A percentile compares a stretch with the other conserved stretches of the same genome.
phyloP scores from a whole-genome alignment of 768 basidiomycete genomes.

The Mycena filopes region DNA sequence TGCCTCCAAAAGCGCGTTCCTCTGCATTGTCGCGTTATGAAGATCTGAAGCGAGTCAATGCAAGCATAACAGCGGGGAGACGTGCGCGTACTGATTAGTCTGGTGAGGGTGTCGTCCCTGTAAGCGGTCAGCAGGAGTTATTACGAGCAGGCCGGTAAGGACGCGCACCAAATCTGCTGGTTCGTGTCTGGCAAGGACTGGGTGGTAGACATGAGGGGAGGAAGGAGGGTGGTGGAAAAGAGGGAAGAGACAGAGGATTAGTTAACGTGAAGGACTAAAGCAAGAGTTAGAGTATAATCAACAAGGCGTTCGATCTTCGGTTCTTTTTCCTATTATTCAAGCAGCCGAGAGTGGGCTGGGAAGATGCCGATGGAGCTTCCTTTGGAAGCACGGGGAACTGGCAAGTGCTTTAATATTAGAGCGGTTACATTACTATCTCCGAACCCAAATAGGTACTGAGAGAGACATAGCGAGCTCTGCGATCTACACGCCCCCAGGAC shows the following conservation, averaged over 20 bases:
- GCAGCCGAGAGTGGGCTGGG: too few relatives aligned
- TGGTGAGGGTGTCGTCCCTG: conserved; percentile 76
- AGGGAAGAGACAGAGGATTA: conserved; percentile 37
- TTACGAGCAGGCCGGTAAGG: conserved; percentile 12
- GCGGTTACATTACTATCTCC: conserved; percentile 44
- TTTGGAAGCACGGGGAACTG: too few relatives aligned
- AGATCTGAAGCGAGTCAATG: conserved; percentile 55
- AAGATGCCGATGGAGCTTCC: too few relatives aligned
- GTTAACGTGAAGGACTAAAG: conserved; percentile 54
- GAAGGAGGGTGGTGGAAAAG: conserved; percentile 38
- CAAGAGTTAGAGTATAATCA: conserved; percentile 39
- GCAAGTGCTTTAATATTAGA: conserved; percentile 50
- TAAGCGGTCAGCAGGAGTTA: conserved; percentile 27
- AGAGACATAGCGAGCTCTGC: too few relatives aligned
- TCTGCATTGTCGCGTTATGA: conserved; percentile 70
- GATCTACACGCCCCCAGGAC: conserved; percentile 25
- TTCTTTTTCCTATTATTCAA: conserved; percentile 64
- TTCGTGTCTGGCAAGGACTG: conserved; percentile 67
- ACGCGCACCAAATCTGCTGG: conserved; percentile 68
- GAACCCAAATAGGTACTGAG: too few relatives aligned
- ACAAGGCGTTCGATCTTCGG: conserved; percentile 64
- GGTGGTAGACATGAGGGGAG: conserved; percentile 62
- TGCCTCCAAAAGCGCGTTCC: conserved; percentile 71
- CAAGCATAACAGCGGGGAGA: not conserved
- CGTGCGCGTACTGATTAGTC: conserved; percentile 63